phyloP scores from a whole-genome alignment of 2,329 filamentous ascomycete species.

The Cryphonectria radicalis region DNA sequence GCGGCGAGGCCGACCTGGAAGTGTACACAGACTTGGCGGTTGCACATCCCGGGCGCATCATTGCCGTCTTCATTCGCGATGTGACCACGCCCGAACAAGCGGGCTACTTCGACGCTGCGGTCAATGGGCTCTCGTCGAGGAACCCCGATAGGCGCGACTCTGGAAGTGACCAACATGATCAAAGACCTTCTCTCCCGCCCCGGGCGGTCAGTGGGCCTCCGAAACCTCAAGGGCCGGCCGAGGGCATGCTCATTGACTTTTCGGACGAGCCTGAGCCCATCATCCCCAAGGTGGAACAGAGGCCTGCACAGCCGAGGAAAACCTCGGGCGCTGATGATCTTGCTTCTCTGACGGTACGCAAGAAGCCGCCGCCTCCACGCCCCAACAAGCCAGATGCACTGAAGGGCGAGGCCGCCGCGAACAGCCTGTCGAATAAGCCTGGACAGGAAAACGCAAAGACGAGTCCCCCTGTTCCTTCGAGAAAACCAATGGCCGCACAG shows the following conservation, averaged over 20 bases:
- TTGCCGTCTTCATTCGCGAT: slow-evolving; percentile 92
- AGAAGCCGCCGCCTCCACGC: slow-evolving; percentile 53
- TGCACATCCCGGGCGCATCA: slow-evolving; percentile 79
- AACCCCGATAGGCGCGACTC: slow-evolving; percentile 33
- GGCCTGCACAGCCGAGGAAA: slow-evolving; percentile 37
- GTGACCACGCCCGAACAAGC: slow-evolving; percentile 79
- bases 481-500: slow-evolving; percentile 38
- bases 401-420: slow-evolving; percentile 49
- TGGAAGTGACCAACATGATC: slow-evolving; percentile 29
- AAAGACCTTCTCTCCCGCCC: slow-evolving; percentile 42
- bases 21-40: slow-evolving; percentile 94
- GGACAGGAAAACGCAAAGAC: slow-evolving; percentile 33
- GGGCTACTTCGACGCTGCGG: slow-evolving; percentile 75
- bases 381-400: slow-evolving; percentile 63
- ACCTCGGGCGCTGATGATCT: slow-evolving; percentile 7
- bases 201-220: slow-evolving; percentile 34
- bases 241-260: slow-evolving; percentile 66
- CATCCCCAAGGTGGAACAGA: slow-evolving; percentile 41
- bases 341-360: slow-evolving; percentile 32
- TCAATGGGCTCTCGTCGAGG: slow-evolving; percentile 38
- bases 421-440: slow-evolving; percentile 29
- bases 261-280: slow-evolving; percentile 54
- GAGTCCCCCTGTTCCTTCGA: slow-evolving; percentile 41
- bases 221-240: slow-evolving; percentile 44
- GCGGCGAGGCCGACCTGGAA: slow-evolving; percentile 94